Evolutionary conservation across 768 basidiomycete species (phyloP).

Genomic region (Tremella yokohamensis): DNA sequence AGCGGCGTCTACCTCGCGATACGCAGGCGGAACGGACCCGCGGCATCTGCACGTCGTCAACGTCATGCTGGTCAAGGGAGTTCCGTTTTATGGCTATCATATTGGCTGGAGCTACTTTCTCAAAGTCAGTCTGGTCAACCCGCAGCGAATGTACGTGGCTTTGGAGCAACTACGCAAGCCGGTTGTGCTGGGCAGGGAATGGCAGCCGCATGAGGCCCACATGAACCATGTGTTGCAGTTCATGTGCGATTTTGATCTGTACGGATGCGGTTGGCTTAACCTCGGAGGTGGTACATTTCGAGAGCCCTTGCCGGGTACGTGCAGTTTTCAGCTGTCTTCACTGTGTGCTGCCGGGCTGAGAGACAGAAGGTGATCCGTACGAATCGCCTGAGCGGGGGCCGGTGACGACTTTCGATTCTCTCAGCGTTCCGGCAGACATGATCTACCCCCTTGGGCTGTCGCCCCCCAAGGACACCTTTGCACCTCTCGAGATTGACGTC

Average conservation of each 20-base stretch:
- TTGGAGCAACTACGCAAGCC: conserved; percentile 76
- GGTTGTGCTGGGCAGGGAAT: conserved; percentile 72
- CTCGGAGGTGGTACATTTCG: conserved; percentile 57
- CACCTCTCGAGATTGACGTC: conserved; percentile 73
- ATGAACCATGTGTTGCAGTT: conserved; percentile 85
- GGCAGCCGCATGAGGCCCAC: conserved; percentile 83
- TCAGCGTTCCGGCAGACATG: conserved; percentile 42
- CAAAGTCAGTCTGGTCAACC: conserved; percentile 75
- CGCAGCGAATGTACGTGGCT: conserved; percentile 64
- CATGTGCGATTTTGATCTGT: conserved; percentile 89
- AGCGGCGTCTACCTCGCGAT: conserved; percentile 53
- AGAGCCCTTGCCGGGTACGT: conserved; percentile 51
- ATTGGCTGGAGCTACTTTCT: conserved; percentile 78
- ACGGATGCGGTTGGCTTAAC: conserved; percentile 88
- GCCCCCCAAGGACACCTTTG: conserved; percentile 48
- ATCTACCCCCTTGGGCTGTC: conserved; percentile 35
- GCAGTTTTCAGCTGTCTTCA: neutral
- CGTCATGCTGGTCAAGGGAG: conserved; percentile 83
- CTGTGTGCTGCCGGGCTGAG: neutral
- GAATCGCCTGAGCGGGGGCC: conserved; percentile 26
- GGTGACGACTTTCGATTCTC: conserved; percentile 35
- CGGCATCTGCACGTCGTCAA: conserved; percentile 58
- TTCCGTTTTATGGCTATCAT: conserved; percentile 93
- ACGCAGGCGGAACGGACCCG: conserved; percentile 54
- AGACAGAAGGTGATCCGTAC: conserved; percentile 44